Base-by-base conservation (phyloP, 2,329 filamentous ascomycete genomes). In the Cercospora sp. region DNA sequence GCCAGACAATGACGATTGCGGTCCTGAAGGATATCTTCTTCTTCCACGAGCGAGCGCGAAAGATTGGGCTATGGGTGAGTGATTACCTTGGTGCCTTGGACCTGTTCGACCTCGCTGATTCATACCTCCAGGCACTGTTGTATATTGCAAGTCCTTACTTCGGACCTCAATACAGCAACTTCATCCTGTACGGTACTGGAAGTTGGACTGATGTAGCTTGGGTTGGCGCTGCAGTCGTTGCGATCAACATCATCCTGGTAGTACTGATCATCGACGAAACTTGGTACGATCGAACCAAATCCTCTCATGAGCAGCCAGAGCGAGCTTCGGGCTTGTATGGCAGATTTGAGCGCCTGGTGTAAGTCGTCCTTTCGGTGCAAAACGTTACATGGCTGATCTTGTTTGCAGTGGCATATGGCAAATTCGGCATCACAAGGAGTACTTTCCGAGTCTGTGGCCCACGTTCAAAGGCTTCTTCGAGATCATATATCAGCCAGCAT, bases 21-120 rank as follows among this genome's bases (percentile, higher is more conserved):
- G 66, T 67, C 61, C 67, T 72, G 62, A 71, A 68, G 39, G 69
- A 72, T 31, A 71, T 72, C 60, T 72, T 71, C 65, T 72, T 66
- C 65, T 68, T 69, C 16, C 70, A 72, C 58, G 70, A 72, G 60
- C 62, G 66, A 61, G 68, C 70, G 3, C 61, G 70, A 48, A 71
- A 71, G 53, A 71, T 72, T 60, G 68, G 68, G 28, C 60, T 72
- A 18, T 69, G 67, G 63, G 66, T 64, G n/a, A 66, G 63, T 45
- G 48, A 63, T 26, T 61, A 26, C 23, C 23, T 26, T 26, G 23
- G 23, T 26, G 23, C 23, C 23, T 26, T 26, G 23, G 23, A 26
- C 23, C 23, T 26, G 23, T 26, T 26, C 23, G 23, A 26, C 23
- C 23, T 3, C 16, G 30, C 63, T 65, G 36, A 65, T 28, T 3